A percentile compares a stretch with the other conserved stretches of the same genome.
phyloP scores from a whole-genome alignment of 2,329 filamentous ascomycete genomes.

The Tolypocladium paradoxum region DNA sequence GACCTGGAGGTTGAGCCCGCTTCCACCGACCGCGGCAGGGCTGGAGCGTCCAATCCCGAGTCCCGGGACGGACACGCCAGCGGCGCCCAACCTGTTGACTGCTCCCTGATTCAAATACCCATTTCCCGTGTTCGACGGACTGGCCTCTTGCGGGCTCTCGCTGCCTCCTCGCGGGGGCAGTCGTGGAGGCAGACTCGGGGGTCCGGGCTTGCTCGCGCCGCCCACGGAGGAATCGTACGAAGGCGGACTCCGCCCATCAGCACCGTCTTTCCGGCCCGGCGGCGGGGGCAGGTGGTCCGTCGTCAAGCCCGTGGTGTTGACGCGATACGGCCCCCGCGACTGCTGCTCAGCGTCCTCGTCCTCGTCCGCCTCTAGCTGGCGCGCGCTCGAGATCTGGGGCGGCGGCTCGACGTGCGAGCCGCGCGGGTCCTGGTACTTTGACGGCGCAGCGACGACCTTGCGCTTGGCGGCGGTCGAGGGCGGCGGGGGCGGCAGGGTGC shows the following conservation, averaged over 20 bases:
- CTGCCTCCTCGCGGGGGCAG: constrained; percentile 7
- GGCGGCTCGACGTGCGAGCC: constrained; percentile 8
- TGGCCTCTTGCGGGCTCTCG: not conserved
- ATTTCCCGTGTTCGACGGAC: not conserved
- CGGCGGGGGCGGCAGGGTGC: constrained; percentile 18
- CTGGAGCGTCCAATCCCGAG: constrained; percentile 54
- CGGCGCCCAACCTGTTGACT: constrained; percentile 54
- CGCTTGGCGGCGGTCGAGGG: constrained; percentile 10
- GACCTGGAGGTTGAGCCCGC: constrained; percentile 31
- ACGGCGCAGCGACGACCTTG: constrained; percentile 18
- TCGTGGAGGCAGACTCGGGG: constrained; percentile 51
- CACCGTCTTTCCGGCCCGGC: constrained; percentile 42
- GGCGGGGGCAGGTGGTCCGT: constrained; percentile 62
- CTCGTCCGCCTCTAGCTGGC: not conserved
- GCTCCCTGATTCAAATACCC: constrained; percentile 43
- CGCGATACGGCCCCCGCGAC: constrained; percentile 55
- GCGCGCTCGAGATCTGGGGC: constrained; percentile 2
- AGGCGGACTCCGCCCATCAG: constrained; percentile 20
- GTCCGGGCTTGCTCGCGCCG: constrained; percentile 3
- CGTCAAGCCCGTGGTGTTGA: constrained; percentile 59
- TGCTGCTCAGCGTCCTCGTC: constrained; percentile 22
- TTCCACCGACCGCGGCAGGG: constrained; percentile 10
- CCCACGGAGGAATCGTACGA: constrained; percentile 16
- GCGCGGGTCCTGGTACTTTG: constrained; percentile 22
- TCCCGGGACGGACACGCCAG: constrained; percentile 68